Base-by-base conservation (phyloP, 148 eudicot species). In the Polygonum maritimum region DNA sequence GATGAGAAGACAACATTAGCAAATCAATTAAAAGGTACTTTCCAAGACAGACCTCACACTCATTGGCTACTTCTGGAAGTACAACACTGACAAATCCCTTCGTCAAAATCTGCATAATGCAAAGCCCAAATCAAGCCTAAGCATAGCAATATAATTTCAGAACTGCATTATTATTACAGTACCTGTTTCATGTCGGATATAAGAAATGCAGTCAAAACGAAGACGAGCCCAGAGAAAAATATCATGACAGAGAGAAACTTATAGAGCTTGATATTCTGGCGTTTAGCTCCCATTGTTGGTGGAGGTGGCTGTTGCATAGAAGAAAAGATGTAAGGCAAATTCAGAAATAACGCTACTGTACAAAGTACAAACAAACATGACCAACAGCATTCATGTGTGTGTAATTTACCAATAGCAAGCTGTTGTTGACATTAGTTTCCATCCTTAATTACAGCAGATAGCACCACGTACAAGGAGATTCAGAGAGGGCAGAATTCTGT, bases 1-100 rank as follows among this genome's bases (percentile, higher is more conserved):
- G 41, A 73, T 74, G 41, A 79, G 44, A 45, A 9, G 52, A 21
- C 12, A 19, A 48, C 9, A 33, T 19, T 76, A 74, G 57, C 16
- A 54, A n/a, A 15, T 7, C 22, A 71, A 5, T 21, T 13, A n/a
- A 51, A 16, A 51, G 5, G 6, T 51, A 14, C 2, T 15, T 51
- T 51, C 19, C n/a, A 51, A 3, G 21, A 78, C 86, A 80, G 75
- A 89, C 92, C 92, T 87, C 80, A 67, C 88, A 89, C 36, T 79
- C 81, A 5, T 75, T 77, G 52, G 82, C 73, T 74, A 58, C 63
- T 52, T 85, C 78, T 48, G 76, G 70, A 54, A 75, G 75, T 49
- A 75, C 47, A 35, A 44, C 75, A 79, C 75, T 57, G 44, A 79
- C 31, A 74, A 82, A 72, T 35, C 69, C 77, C 18, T 79, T 71